A percentile compares a stretch with the other conserved stretches of the same genome.
These are phyloP conservation scores for Rhynchospora pubera DNA, from an alignment of 176 grass and related monocot genomes.

Conservation along the genomic window DNA sequence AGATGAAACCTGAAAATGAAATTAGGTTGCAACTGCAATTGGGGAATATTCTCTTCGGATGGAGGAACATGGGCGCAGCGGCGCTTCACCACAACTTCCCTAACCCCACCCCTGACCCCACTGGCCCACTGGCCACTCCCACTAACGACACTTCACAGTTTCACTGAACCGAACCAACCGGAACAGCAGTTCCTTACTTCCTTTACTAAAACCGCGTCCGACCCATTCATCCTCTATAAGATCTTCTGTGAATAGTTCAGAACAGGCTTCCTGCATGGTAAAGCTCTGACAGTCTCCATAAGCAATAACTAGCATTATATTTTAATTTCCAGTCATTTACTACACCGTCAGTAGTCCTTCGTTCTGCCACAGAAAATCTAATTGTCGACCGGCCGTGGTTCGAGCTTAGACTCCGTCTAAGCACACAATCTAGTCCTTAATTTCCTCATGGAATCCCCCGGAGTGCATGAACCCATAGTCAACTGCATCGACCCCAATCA, in stretches of 20 bases:
- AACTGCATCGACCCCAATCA: conserved; percentile 28
- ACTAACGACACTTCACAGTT: not conserved
- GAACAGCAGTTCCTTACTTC: not conserved
- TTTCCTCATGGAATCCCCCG: not conserved
- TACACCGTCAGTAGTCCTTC: not conserved
- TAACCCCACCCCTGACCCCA: too few species aligned
- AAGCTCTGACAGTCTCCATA: not conserved
- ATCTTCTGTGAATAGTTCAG: not conserved
- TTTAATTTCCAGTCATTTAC: not conserved
- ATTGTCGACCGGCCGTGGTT: not conserved
- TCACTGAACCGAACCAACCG: not conserved
- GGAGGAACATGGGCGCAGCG: conserved; percentile 7
- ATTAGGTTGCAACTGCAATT: not conserved
- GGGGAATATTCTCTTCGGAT: not conserved
- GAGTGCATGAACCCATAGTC: conserved; percentile 36
- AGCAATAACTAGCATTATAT: not conserved
- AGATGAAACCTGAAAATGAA: not conserved
- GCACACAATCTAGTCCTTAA: not conserved
- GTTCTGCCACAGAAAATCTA: not conserved
- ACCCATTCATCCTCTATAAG: not conserved
- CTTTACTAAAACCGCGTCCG: not conserved
- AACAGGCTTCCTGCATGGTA: not conserved
- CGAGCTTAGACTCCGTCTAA: conserved; percentile 4
- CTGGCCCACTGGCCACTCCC: not conserved
- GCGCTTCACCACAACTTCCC: not conserved